Conservation (phyloP, 1,139 yeast species). For the Diutina pseudorugosa region DNA sequence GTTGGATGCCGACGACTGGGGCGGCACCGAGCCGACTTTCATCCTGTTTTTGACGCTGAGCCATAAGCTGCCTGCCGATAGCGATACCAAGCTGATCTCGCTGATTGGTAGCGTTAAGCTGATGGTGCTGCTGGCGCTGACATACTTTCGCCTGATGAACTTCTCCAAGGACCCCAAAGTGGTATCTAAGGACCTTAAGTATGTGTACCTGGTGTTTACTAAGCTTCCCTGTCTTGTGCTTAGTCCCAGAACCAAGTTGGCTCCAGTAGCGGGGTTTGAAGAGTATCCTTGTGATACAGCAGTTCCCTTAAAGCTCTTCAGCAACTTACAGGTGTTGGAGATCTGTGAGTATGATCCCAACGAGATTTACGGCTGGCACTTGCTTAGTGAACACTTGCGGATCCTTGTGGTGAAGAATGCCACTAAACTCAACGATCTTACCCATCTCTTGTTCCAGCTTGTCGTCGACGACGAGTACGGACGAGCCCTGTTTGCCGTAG, state of each 20-base stretch:
- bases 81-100: conserved; percentile 46
- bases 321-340: conserved; percentile 51
- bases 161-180: conserved; percentile 30
- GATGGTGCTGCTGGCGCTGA: conserved; percentile 33
- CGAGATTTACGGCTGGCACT: conserved; percentile 56
- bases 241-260: conserved; percentile 46
- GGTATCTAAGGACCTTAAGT: conserved; percentile 37
- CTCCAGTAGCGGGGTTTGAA: conserved; percentile 47
- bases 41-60: conserved; percentile 39
- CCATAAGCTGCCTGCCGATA: conserved; percentile 25
- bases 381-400: conserved; percentile 41
- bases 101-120: conserved; percentile 55
- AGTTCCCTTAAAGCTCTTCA: conserved; percentile 48
- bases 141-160: conserved; percentile 29
- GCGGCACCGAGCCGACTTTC: conserved; percentile 33
- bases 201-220: conserved; percentile 53
- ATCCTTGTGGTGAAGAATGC: conserved; percentile 42
- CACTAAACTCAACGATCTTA: conserved; percentile 32
- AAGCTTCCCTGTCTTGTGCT: conserved; percentile 52
- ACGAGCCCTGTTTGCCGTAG: conserved; percentile 25
- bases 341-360: conserved; percentile 49
- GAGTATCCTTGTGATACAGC: conserved; percentile 65
- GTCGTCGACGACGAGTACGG: conserved; percentile 46
- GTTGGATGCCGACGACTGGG: conserved; percentile 38
- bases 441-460: conserved; percentile 36